phyloP scores from a whole-genome alignment of 306 rosid genomes.

The Inga laurina region DNA sequence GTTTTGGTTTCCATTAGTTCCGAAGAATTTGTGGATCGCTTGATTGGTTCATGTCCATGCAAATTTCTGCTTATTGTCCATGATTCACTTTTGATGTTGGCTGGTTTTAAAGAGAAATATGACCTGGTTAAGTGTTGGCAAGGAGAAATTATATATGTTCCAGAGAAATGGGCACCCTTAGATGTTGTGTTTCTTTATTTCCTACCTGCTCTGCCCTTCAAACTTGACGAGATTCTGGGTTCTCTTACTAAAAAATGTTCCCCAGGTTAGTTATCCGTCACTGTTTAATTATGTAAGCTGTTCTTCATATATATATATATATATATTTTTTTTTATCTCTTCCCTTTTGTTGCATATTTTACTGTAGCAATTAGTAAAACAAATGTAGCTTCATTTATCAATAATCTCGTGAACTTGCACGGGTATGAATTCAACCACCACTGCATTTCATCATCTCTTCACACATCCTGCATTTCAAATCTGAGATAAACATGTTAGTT shows the following conservation, averaged over 20 bases:
- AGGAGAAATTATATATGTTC: conserved; percentile 77
- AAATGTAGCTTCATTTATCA: background rate
- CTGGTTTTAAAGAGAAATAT: conserved; percentile 68
- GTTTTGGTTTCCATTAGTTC: conserved; percentile 76
- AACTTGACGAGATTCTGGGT: conserved; percentile 55
- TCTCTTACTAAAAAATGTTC: conserved; percentile 56
- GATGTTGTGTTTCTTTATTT: conserved; percentile 82
- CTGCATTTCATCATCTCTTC: conserved; percentile 10
- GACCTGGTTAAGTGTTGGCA: conserved; percentile 92
- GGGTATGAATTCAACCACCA: background rate
- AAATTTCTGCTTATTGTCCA: conserved; percentile 60
- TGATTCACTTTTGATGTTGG: conserved; percentile 73
- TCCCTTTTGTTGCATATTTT: background rate
- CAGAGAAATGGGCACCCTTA: conserved; percentile 73
- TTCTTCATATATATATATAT: background rate
- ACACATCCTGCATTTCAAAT: background rate
- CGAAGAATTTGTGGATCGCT: conserved; percentile 68
- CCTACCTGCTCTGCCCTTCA: conserved; percentile 74
- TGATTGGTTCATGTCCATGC: conserved; percentile 50
- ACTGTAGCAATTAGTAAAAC: conserved; percentile 16
- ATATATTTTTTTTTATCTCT: background rate
- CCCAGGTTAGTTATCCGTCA: conserved; percentile 50
- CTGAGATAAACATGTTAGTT: conserved; percentile 10
- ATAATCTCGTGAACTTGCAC: background rate
- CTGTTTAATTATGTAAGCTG: background rate